Conservation (phyloP, 78 protist genomes). For the Dictyostelium intermedium region DNA sequence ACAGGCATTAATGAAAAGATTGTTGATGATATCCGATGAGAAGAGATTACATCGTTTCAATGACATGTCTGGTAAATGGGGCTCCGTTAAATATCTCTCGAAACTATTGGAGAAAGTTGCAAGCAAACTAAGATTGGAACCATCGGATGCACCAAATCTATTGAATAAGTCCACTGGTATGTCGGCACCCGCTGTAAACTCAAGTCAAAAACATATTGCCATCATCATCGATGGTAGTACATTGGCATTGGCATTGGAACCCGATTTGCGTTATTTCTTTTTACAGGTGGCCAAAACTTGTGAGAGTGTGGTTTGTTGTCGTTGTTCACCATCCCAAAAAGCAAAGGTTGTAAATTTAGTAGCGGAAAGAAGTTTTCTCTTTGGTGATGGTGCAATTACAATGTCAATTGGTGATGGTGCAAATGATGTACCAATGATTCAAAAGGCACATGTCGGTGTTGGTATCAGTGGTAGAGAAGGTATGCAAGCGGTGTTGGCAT, state of each 20-base stretch:
- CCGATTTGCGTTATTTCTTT: constrained; percentile 66
- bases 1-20: constrained; percentile 32
- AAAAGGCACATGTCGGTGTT: constrained; percentile 92
- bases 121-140: constrained; percentile 21
- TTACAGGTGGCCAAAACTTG: constrained; percentile 61
- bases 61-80: constrained; percentile 37
- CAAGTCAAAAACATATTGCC: constrained; percentile 26
- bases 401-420: constrained; percentile 99
- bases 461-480: constrained; percentile 97
- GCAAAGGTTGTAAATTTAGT: constrained; percentile 63
- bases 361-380: constrained; percentile 25
- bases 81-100: neutral
- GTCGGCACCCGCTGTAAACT: neutral
- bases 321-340: constrained; percentile 92
- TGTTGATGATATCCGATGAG: neutral
- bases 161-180: neutral
- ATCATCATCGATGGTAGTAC: constrained; percentile 79
- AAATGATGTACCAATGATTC: constrained; percentile 87
- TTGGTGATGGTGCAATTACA: constrained; percentile 85
- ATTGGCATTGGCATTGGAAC: constrained; percentile 53
- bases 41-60: neutral
- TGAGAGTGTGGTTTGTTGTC: constrained; percentile 88
- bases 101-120: constrained; percentile 5
- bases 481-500: constrained; percentile 92
- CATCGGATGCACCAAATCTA: constrained; percentile 56